Evolutionary conservation across 73 alveolate genomes (phyloP), one percentile per base, ranked within the genome.

Genomic region (Paramecium tetraurelia): DNA sequence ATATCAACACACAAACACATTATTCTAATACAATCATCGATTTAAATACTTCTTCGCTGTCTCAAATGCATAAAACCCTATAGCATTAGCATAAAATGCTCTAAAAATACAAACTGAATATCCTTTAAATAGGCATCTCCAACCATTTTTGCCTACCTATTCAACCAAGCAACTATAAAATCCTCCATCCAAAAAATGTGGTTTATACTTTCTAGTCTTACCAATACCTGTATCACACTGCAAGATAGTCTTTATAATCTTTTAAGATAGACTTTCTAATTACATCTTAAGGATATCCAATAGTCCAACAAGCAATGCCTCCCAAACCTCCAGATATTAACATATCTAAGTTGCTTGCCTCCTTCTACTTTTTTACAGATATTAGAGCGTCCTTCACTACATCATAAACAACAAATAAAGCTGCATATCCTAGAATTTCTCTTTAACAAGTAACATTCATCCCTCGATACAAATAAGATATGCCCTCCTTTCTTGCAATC

Each of bases 51-150:
- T 16, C 48, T 89, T 89, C 0, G 92, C 71, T 31, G 70, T 76
- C 84, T 93, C 96, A 44, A 87, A 93, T 9, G 93, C 93, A 50
- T 72, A 57, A 83, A 90, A 93, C 20, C 87, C 92, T 33, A 89
- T 75, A 38, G 95, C 84, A 36, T 92, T 89, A 11, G 93, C 93
- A 24, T 89, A 80, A 44, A 93, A 63, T 1, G 97, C 95, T 53
- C 97, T 57, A 48, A 89, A 57, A 1, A 93, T 16, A 75, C 97
- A 94, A 0, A 92, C 97, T 31, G 94, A 84, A 85, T 89, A 94
- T 36, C 97, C 97, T 75, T 76, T 92, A 94, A 94, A 94, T 35
- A 94, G 85, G 6, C 92, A 92, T 69, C 48, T 85, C 38, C 86
- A 43, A 6, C 95, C 97, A n/a, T 92, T 93, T 7, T 89, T 29